A percentile compares a stretch with the other conserved stretches of the same genome.
These are phyloP conservation scores for Dothistroma septosporum DNA, from an alignment of 2,329 filamentous ascomycete genomes.

Conservation along the genomic window DNA sequence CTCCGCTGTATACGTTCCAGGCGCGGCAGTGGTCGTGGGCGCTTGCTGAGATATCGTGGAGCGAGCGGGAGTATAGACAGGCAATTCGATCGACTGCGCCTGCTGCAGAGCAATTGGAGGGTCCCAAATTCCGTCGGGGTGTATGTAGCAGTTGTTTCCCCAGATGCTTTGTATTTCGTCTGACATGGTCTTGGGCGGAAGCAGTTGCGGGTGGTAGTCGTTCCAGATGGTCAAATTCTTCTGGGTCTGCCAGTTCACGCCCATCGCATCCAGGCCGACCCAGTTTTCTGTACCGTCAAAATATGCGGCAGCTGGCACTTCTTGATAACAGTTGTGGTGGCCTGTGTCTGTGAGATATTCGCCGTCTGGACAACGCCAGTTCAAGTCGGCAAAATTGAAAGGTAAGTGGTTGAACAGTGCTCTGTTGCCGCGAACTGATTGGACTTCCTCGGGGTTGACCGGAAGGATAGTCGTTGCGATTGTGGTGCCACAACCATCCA, in stretches of 20 bases:
- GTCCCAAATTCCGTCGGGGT: neutral
- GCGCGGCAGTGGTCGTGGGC: neutral
- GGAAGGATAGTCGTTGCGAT: conserved; percentile 22
- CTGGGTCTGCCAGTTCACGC: conserved; percentile 1
- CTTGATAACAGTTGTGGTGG: conserved; percentile 23
- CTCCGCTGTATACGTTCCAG: neutral
- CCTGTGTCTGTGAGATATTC: conserved; percentile 15
- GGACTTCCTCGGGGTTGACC: conserved; percentile 19
- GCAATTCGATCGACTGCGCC: neutral
- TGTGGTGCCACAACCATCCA: conserved; percentile 23
- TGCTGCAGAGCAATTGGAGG: neutral
- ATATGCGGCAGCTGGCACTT: conserved; percentile 26
- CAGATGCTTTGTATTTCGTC: neutral
- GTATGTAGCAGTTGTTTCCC: neutral
- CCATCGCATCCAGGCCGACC: conserved; percentile 1
- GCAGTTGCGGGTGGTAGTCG: conserved; percentile 22
- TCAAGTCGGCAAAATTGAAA: conserved; percentile 26
- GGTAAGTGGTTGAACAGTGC: conserved; percentile 13
- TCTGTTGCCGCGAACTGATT: conserved; percentile 20
- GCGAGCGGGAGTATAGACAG: neutral
- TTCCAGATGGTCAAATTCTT: conserved; percentile 20
- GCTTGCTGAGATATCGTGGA: neutral
- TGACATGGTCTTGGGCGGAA: neutral
- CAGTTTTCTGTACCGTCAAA: conserved; percentile 13
- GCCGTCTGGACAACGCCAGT: conserved; percentile 23